These are phyloP conservation scores for Bryoglossum gracile DNA, from an alignment of 495 filamentous ascomycete genomes.

Conservation along the genomic window DNA sequence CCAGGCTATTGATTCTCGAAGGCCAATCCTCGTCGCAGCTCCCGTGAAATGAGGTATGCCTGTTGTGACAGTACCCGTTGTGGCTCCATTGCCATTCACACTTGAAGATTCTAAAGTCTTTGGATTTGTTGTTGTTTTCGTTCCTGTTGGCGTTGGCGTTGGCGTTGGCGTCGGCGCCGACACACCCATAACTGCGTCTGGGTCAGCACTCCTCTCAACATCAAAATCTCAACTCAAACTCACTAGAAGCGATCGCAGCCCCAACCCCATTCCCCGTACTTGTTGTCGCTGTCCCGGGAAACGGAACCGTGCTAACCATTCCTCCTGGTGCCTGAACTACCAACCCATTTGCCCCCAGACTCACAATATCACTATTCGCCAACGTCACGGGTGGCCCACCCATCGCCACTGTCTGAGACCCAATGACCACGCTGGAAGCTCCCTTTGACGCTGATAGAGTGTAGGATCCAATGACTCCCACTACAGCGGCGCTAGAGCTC, in stretches of 20 bases:
- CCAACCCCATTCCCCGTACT: not conserved
- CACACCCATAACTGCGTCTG: no score
- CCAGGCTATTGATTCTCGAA: no score
- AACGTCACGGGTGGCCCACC: constrained; percentile 7
- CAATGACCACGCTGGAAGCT: constrained; percentile 9
- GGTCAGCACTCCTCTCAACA: no score
- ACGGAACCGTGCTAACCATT: not conserved
- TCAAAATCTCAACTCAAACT: no score
- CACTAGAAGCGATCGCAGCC: not conserved
- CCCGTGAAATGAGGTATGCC: no score
- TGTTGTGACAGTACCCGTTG: no score
- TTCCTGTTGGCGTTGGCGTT: no score
- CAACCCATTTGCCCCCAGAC: constrained; percentile 1
- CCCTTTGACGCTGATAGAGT: constrained; percentile 7
- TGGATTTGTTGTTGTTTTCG: no score
- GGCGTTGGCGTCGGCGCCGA: no score
- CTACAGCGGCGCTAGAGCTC: not conserved
- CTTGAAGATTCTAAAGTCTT: no score
- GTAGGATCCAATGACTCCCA: not conserved
- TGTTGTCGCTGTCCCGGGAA: not conserved
- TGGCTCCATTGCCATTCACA: no score
- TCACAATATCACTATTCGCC: not conserved
- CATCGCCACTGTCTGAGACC: constrained; percentile 8
- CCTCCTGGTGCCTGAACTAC: constrained; percentile 4
- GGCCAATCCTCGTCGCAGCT: no score